Base-by-base conservation (phyloP, 2,329 filamentous ascomycete species). In the Cladosporium sp. region DNA sequence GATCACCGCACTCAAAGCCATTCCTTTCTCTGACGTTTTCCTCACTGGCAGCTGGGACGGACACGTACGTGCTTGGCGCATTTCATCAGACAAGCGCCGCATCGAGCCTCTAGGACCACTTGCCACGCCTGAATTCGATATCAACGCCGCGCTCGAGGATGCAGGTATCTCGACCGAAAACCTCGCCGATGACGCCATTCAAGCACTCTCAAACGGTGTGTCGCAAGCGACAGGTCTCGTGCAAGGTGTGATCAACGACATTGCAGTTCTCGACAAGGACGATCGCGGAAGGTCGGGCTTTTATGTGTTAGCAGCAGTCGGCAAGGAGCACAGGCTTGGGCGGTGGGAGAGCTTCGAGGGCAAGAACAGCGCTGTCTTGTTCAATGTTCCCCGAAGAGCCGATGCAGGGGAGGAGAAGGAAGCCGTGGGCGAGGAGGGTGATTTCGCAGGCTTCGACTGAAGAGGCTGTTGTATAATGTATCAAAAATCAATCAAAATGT, bases 41-140 rank as follows among this genome's bases (percentile, higher is more conserved):
- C 76, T 99, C 44, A 95, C 85, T 58, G 93, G 92, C 27, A 96
- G 89, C 69, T 99, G 92, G 91, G 93, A 95, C 65, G 93, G 93
- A 2, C 84, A 82, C 68, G 78, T 99, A 52, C 79, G 92, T 43
- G 85, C 85, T 4, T 99, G 93, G 93, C 83, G 80, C 54, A 77
- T 99, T 17, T 86, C 84, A 47, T 82, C 88, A 37, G 92, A 96
- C 67, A 93, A 91, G 72, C 82, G 82, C 67, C 83, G 78, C 56
- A 80, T 99, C 39, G 84, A 93, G 62, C 72, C 81, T 0, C 70
- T 89, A 7, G 90, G 89, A 1, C 76, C 82, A 13, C 24, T 65
- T 6, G 62, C 47, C 17, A 29, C 1, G 73, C 93, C 24, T 85
- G 39, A 37, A 15, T 27, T 51, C 17, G 22, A 39, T 9, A 38